Base-by-base conservation (phyloP, 164 flowering plant species). In the Tetracentron sinense region DNA sequence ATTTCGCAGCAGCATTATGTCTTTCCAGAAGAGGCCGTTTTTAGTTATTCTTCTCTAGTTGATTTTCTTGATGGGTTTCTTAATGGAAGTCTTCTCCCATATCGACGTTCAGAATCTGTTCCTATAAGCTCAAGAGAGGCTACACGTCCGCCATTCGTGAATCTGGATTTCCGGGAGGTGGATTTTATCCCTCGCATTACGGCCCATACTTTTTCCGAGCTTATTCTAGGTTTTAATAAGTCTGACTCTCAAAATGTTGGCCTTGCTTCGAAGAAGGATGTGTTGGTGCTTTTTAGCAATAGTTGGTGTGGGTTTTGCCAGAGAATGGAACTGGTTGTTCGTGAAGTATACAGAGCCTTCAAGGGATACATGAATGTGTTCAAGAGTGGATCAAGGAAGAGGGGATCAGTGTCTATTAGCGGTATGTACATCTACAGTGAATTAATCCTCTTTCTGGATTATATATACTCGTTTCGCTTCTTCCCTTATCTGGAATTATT, bases 221-320 rank as follows among this genome's bases (percentile, higher is more conserved):
- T 84, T 66, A 83, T 87, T 69, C 47, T 75, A 61, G 86, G 87
- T 28, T 65, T 52, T 58, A 77, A 78, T 49, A 72, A 75, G 38
- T 72, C 81, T 61, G 63, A 65, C 58, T 29, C 55, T 58, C 71
- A 67, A 54, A 70, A 69, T 56, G 26, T 65, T 48, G 62, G 63
- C 20, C 57, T 70, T 72, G 75, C 78, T 29, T 75, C 83, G 80
- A 70, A 70, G 65, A 83, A 78, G 72, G 96, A 91, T 70, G 85
- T 89, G n/a, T 63, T 94, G 72, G 96, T 94, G 54, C 87, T 94
- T 54, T 91, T 91, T 56, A 86, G 88, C 79, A 84, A 73, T 67
- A 78, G 69, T 67, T 94, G 96, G 96, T 94, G 99, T 75, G 99
- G 92, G 19, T 94, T 91, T 81, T 94, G 97, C 70, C 92, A 80